phyloP scores from a whole-genome alignment of 129 eudicot species.

The Centella asiatica region DNA sequence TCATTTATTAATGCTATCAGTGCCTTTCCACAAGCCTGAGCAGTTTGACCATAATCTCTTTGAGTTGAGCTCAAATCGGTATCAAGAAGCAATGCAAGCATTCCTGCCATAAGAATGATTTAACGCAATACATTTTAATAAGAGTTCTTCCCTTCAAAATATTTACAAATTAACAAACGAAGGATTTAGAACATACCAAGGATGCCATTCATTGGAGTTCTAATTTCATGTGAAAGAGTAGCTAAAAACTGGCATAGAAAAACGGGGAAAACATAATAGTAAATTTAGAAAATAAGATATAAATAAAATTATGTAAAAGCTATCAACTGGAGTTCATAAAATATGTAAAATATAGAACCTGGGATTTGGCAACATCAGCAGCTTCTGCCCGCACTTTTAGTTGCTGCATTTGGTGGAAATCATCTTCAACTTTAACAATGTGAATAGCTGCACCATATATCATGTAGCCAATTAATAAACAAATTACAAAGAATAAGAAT shows the following conservation, averaged over 20 bases:
- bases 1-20: slow-evolving; percentile 68
- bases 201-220: slow-evolving; percentile 91
- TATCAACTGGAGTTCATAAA: background rate
- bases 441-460: slow-evolving; percentile 43
- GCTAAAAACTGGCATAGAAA: slow-evolving; percentile 63
- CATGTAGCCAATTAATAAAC: slow-evolving; percentile 44
- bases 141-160: background rate
- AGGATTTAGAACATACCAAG: slow-evolving; percentile 37
- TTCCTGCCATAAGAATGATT: slow-evolving; percentile 33
- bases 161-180: background rate
- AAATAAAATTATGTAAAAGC: background rate
- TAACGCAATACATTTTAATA: background rate
- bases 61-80: slow-evolving; percentile 80
- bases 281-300: background rate
- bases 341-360: slow-evolving; percentile 23
- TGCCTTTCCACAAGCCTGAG: slow-evolving; percentile 79
- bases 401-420: slow-evolving; percentile 52
- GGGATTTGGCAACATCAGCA: slow-evolving; percentile 88
- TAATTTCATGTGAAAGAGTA: slow-evolving; percentile 81
- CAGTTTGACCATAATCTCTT: slow-evolving; percentile 77
- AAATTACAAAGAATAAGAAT: slow-evolving; percentile 36
- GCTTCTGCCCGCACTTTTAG: slow-evolving; percentile 76
- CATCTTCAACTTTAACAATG: slow-evolving; percentile 61
- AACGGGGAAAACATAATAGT: background rate
- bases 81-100: slow-evolving; percentile 71